Evolutionary conservation across 2,329 filamentous ascomycete species (phyloP).

Genomic region (Cordyceps fumosorosea): DNA sequence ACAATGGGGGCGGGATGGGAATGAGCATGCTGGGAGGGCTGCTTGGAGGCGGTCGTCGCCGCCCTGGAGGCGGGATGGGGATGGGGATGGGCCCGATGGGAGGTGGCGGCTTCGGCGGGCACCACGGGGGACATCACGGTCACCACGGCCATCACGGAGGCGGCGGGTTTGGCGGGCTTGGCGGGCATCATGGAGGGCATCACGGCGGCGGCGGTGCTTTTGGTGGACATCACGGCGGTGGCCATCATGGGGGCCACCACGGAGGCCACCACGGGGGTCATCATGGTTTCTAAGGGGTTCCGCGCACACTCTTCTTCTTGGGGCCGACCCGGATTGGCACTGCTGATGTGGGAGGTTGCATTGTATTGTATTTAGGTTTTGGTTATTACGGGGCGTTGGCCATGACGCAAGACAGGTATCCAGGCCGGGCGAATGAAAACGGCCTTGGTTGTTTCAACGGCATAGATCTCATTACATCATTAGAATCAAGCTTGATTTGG

Average conservation of each 20-base stretch:
- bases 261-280: not conserved
- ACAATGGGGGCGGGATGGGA: not conserved
- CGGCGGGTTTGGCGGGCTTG: not conserved
- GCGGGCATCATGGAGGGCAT: not conserved
- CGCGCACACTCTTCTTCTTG: not conserved
- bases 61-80: not conserved
- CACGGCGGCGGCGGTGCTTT: not conserved
- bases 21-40: not conserved
- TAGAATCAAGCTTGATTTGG: not conserved
- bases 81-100: not conserved
- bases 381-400: not conserved
- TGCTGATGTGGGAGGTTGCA: not conserved
- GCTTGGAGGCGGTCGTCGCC: not conserved
- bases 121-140: not conserved
- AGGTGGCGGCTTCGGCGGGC: not conserved
- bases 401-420: slow-evolving; percentile 7
- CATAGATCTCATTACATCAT: not conserved
- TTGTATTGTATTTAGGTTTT: not conserved
- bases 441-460: not conserved
- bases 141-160: not conserved
- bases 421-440: not conserved
- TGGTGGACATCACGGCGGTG: not conserved
- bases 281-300: not conserved
- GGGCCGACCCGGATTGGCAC: not conserved
- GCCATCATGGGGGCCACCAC: not conserved